Base-by-base conservation (phyloP, 306 rosid genomes). In the Acacia melanoxylon region DNA sequence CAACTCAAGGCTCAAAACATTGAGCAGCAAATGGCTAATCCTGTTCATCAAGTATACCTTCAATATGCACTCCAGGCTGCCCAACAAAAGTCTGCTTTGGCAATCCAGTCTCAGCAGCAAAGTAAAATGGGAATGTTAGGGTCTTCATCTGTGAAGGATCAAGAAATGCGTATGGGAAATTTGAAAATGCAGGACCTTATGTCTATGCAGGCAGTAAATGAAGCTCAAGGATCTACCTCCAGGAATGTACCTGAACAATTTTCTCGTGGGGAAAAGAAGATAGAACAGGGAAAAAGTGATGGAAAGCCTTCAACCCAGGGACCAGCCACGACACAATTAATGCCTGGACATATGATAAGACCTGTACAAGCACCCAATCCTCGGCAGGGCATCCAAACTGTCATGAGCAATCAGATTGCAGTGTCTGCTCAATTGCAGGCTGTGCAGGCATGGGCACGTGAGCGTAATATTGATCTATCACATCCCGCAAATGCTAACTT, bases 371-470 rank as follows among this genome's bases (percentile, higher is more conserved):
- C 90, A 75, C 85, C 94, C 61, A 93, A 86, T 81, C 68, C 88
- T 83, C 95, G 86, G 75, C 97, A 90, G 78, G 89, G 90, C 78
- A 81, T 81, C 74, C 97, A 89, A 85, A 92, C 87, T 88, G 86
- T 87, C 86, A 72, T 82, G 65, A 93, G 86, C 90, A 89, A 88
- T 76, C 98, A 92, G 90, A 79, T 86, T 76, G 91, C 95, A 35
- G 80, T 92, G 85, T 89, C 97, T 83, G 82, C 90, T 54, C 99
- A 93, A 85, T 86, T 92, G 87, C 99, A 94, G 85, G 94, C 94
- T 12, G 76, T 94, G 90, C 98, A 96, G 80, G 93, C 94, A 48
- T 93, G 98, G 98, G 98, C 94, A 52, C 88, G 89, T 20, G 99
- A 93, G 52, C 89, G 81, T 68, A 92, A 92, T 81, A 90, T 96